Percentiles rank a stretch among this genome's conserved stretches.
Conservation (phyloP, 2,329 filamentous ascomycete genomes). For the Salinomyces thailandicus region DNA sequence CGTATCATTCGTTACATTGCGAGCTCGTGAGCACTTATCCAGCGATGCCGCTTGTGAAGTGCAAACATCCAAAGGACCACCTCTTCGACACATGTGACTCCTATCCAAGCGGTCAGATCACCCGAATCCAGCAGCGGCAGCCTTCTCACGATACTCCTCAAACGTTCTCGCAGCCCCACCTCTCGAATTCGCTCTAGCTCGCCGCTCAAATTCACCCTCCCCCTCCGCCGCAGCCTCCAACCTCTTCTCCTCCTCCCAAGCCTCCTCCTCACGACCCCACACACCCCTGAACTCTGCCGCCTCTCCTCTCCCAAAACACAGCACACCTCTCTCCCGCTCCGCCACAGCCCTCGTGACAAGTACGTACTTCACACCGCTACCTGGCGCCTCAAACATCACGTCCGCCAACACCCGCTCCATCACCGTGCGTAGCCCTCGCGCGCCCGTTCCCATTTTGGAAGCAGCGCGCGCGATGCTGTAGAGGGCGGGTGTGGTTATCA, state of each 20-base stretch:
- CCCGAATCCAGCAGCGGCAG: slow-evolving; percentile 24
- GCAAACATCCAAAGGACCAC: too few relatives aligned
- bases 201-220: slow-evolving; percentile 18
- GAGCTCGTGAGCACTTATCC: too few relatives aligned
- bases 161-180: slow-evolving; percentile 29
- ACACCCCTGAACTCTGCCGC: slow-evolving; percentile 27
- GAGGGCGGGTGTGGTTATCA: slow-evolving; percentile 74
- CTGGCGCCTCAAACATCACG: slow-evolving; percentile 40
- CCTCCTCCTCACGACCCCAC: slow-evolving; percentile 35
- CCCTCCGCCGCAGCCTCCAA: slow-evolving; percentile 16
- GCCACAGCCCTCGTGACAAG: slow-evolving; percentile 38
- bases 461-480: slow-evolving; percentile 67
- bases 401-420: slow-evolving; percentile 38
- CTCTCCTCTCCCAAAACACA: slow-evolving; percentile 36
- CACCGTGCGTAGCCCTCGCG: slow-evolving; percentile 38
- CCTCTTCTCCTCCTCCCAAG: slow-evolving; percentile 32
- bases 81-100: too few relatives aligned
- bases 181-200: slow-evolving; percentile 20
- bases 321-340: slow-evolving; percentile 29
- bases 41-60: too few relatives aligned
- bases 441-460: slow-evolving; percentile 60
- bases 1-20: too few relatives aligned
- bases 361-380: slow-evolving; percentile 35
- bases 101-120: too few relatives aligned
- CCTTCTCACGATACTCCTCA: slow-evolving; percentile 38